Percentiles rank a stretch among this genome's conserved stretches.
Evolutionary conservation across 306 rosid species (phyloP).

Genomic region (Ormosia semicastrata): DNA sequence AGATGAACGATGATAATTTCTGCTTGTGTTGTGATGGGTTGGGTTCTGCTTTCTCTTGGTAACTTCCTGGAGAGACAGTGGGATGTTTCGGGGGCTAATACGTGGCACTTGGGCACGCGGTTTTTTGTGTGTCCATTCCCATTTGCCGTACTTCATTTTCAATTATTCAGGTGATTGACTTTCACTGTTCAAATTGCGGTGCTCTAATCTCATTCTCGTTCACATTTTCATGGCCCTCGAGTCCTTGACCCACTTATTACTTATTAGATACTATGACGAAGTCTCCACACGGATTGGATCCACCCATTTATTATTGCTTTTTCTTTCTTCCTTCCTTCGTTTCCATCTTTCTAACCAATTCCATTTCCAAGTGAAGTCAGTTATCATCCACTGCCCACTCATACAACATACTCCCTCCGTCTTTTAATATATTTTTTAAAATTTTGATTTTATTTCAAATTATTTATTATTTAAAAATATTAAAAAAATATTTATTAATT

Average conservation of each 20-base stretch:
- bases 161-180: background rate
- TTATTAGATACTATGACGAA: background rate
- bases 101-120: background rate
- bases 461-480: no score
- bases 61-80: background rate
- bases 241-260: background rate
- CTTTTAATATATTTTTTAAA: no score
- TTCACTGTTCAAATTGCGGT: slow-evolving; percentile 15
- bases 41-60: background rate
- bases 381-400: background rate
- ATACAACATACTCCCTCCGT: background rate
- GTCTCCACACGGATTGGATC: no score
- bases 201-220: background rate
- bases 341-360: background rate
- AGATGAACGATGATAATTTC: no score
- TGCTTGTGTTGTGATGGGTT: background rate
- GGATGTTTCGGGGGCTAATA: background rate
- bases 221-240: background rate
- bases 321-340: background rate
- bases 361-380: background rate
- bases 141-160: background rate
- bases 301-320: background rate
- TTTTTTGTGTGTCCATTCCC: background rate
- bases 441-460: no score
- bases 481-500: no score